Conservation (phyloP, 2,329 filamentous ascomycete species). For the Fusarium sp. region DNA sequence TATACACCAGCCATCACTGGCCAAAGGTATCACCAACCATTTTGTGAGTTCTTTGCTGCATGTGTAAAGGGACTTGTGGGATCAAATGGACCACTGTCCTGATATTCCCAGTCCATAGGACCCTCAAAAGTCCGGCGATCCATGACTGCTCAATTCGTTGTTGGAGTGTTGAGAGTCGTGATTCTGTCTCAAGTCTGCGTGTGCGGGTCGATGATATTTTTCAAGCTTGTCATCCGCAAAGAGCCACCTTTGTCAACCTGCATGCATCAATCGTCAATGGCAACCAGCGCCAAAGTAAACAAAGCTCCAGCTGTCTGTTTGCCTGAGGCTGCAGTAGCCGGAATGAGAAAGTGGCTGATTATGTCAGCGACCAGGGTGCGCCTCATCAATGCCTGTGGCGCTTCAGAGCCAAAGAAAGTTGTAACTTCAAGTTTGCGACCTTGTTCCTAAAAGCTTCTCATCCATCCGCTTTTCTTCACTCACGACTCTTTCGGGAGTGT, state of each 20-base stretch:
- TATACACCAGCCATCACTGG: background rate
- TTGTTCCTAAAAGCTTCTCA: constrained; percentile 8
- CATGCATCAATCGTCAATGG: constrained; percentile 37
- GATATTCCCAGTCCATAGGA: constrained; percentile 76
- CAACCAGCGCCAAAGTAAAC: constrained; percentile 51
- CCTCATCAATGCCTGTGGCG: constrained; percentile 30
- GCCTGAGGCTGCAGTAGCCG: constrained; percentile 39
- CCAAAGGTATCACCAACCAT: constrained; percentile 51
- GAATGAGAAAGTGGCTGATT: constrained; percentile 23
- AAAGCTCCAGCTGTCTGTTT: constrained; percentile 37
- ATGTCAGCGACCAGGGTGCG: constrained; percentile 46
- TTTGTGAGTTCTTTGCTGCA: constrained; percentile 56
- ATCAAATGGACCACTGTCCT: constrained; percentile 68
- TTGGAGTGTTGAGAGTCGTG: constrained; percentile 20
- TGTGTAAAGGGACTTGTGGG: constrained; percentile 72
- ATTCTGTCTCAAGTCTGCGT: background rate
- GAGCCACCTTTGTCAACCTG: constrained; percentile 12
- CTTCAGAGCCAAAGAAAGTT: constrained; percentile 39
- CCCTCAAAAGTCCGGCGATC: constrained; percentile 68
- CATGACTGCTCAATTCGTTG: constrained; percentile 50
- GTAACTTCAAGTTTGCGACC: constrained; percentile 32
- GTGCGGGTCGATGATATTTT: background rate
- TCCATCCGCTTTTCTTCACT: background rate
- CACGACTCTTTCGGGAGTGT: background rate
- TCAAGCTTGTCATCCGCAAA: constrained; percentile 20